Evolutionary conservation across 108 stramenopile genomes (phyloP), one percentile per base, ranked within the genome.

Genomic region (Cylindrotheca fusiformis): DNA sequence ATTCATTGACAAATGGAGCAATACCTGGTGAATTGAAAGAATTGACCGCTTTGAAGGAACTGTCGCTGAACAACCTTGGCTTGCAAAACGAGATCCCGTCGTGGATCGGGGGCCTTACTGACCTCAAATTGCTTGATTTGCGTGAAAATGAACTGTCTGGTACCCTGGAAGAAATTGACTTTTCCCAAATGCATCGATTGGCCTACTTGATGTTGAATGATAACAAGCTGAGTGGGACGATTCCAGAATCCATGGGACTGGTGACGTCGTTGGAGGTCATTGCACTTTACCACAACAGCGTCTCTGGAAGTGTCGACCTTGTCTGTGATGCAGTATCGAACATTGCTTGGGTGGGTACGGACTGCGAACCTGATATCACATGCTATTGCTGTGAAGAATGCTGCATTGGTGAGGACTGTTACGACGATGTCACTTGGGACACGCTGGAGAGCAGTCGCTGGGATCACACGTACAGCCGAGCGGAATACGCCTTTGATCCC

Each of bases 311-410:
- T 31, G 24, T 55, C 18, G 49, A 48, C 4, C 25, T 22, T 6
- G n/a, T 69, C 28, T 72, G 74, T 54, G 30, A 44, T 18, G 50
- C 25, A 2, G 24, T 47, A 4, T 2, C 28, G 28, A 61, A 20
- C 1, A 25, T 71, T 18, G 46, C 49, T 21, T 19, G 68, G 20
- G 26, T 80, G 14, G 59, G 61, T 2, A 52, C 65, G 14, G 79
- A 80, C 33, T 80, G 79, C 55, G 52, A n/a, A 0, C 58, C 52
- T 14, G 32, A 22, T 0, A 24, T 52, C 1, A 28, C 52, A 20
- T 64, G 63, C n/a, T 49, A 55, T 19, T 72, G 75, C 44, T 77
- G 69, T 47, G 22, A 59, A 3, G 29, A 57, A 18, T 82, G 81
- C 52, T 80, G 79, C 53, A 71, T 59, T 12, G 53, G 55, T 27